Base-by-base conservation (phyloP, 139 green algal species). In the Chlorella sp. region DNA sequence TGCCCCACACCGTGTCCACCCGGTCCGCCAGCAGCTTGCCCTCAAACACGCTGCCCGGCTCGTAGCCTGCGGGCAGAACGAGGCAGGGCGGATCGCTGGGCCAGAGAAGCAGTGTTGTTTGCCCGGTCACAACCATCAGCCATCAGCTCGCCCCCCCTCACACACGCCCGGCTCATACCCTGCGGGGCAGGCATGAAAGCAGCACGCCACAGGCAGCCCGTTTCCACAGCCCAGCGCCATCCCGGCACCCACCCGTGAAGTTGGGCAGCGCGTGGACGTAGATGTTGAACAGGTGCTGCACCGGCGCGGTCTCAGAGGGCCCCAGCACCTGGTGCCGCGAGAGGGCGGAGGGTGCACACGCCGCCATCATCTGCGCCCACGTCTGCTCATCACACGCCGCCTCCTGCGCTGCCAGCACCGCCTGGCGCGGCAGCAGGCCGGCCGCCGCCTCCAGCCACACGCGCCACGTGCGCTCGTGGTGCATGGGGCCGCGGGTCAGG, bases 361-460 rank as follows among this genome's bases (percentile, higher is more conserved):
- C 51, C 51, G 51, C 51, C 51, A 60, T 60, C 36, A 74, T 74
- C 68, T 74, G 68, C 30, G 32, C 36, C 36, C 51, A 60, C 51
- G 51, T 60, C 51, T 60, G 51, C 12, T 60, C 51, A 15, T 60
- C 51, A 13, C 68, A 74, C 20, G 68, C 68, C 36, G 68, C 68
- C 13, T 55, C 36, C 68, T 74, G 62, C 0, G 56, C 34, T 0
- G 32, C 74, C 55, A 7, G 26, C 55, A 81, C 44, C 56, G 38
- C 47, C 55, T 81, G 74, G 55, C 69, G 62, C 16, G 74, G 74
- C 74, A 81, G 74, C 74, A 38, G 25, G 30, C 74, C 74, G 3
- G 56, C 74, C 15, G 74, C 74, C 17, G 56, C 74, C 34, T 81
- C 74, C 74, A 81, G 74, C 74, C 74, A 81, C 74, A 81, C 32